Evolutionary conservation across 108 stramenopile species (phyloP), one percentile per base, ranked within the genome.

Genomic region (Nitzschia sp.): DNA sequence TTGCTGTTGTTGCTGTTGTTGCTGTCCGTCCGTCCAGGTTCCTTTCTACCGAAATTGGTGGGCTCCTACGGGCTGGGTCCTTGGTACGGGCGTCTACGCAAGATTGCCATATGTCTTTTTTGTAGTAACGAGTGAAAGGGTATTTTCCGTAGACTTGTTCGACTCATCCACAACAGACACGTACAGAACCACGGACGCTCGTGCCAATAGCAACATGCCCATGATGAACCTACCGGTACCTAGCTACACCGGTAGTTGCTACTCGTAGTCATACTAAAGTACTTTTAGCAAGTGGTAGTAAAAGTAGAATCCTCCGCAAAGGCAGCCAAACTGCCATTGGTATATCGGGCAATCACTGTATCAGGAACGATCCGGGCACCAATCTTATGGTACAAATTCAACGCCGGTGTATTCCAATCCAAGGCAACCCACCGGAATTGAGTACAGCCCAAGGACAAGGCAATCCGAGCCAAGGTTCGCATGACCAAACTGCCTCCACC

Each of bases 381-480:
- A 22, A 80, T 69, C 41, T 66, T 72, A 15, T 57, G 38, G 54
- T 83, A 83, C 41, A 83, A 77, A 26, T 58, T 63, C 57, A 82
- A 60, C 12, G 83, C 83, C 15, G 76, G 76, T 21, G 71, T 69
- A 48, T 85, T 85, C 84, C 83, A 83, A 41, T 84, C 86, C 46
- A 87, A 51, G 0, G 77, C 86, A 34, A 78, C 80, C 86, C 83
- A 87, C 6, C 66, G 25, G 21, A 80, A 70, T 24, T 72, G 11
- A 26, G 10, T 8, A 57, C 86, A 84, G 8, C 53, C 65, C 43
- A 63, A 9, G 11, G 43, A n/a, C 41, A 57, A 14, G 0, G 75
- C 71, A 46, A 78, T 67, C n/a, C 14, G n/a, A 20, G 83, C 83
- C n/a, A 87, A 46, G 12, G 75, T 63, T 14, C 56, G 53, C 81